phyloP scores from a whole-genome alignment of 768 basidiomycete genomes.

The Phanerodontia chrysosporium region DNA sequence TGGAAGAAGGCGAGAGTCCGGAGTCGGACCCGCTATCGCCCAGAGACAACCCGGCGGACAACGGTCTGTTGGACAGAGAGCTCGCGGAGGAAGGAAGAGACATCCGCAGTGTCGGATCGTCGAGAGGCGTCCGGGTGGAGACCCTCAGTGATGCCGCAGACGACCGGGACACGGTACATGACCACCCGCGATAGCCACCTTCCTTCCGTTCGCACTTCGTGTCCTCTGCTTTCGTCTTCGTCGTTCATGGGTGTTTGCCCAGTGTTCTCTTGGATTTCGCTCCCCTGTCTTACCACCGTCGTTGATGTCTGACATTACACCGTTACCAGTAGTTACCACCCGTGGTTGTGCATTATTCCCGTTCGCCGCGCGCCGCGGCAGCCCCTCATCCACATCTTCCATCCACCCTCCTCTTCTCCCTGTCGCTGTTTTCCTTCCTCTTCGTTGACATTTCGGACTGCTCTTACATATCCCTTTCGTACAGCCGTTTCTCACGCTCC shows the following conservation, averaged over 20 bases:
- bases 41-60: constrained; percentile 26
- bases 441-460: constrained; percentile 4
- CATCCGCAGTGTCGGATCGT: constrained; percentile 77
- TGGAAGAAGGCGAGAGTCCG: constrained; percentile 69
- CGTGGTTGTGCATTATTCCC: constrained; percentile 13
- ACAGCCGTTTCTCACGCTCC: background rate
- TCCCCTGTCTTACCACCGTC: constrained; percentile 3
- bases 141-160: constrained; percentile 49
- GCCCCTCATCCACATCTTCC: background rate
- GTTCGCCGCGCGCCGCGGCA: background rate
- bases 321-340: constrained; percentile 7
- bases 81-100: constrained; percentile 88
- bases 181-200: constrained; percentile 35
- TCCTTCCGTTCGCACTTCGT: no score
- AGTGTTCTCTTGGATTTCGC: constrained; percentile 1
- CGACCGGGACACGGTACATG: constrained; percentile 28
- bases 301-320: constrained; percentile 7
- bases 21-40: constrained; percentile 30
- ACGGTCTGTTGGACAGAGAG: constrained; percentile 57
- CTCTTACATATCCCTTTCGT: background rate
- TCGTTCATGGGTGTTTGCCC: background rate
- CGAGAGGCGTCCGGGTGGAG: constrained; percentile 76
- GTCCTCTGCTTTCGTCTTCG: background rate
- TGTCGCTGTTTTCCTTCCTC: background rate
- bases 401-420: background rate